These are phyloP conservation scores for Tylopilus subfusipes DNA, from an alignment of 768 basidiomycete species.

Conservation along the genomic window DNA sequence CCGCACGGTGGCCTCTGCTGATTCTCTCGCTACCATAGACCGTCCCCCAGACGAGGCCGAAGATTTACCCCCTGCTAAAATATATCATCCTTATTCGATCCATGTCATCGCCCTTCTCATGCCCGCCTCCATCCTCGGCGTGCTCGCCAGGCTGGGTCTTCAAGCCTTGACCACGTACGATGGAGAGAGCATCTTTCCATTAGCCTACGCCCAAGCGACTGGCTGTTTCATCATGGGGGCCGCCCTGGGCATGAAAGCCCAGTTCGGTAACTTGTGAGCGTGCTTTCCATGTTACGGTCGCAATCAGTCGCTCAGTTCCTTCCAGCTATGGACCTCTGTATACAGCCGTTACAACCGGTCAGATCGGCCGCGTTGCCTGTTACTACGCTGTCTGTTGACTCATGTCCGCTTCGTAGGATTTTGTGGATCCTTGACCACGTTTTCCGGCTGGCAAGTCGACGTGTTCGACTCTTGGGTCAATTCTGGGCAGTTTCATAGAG, in stretches of 20 bases:
- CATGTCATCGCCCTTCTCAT: conserved; percentile 69
- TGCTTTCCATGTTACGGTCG: conserved; percentile 4
- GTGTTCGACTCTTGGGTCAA: conserved; percentile 86
- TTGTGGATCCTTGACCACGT: conserved; percentile 95
- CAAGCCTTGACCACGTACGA: conserved; percentile 70
- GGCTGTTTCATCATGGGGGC: conserved; percentile 95
- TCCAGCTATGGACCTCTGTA: conserved; percentile 84
- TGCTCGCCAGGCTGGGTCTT: conserved; percentile 77
- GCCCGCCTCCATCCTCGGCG: conserved; percentile 82
- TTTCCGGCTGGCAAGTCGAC: conserved; percentile 93
- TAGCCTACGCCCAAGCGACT: conserved; percentile 80
- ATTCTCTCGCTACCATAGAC: conserved; percentile 42
- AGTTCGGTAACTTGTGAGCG: conserved; percentile 72
- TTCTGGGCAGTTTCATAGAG: conserved; percentile 46
- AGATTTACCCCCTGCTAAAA: conserved; percentile 32
- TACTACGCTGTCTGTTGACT: not conserved
- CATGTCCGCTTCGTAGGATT: conserved; percentile 51
- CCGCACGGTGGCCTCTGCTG: conserved; percentile 30
- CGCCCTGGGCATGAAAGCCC: conserved; percentile 62
- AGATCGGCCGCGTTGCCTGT: conserved; percentile 8
- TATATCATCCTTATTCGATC: conserved; percentile 53
- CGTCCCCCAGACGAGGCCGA: conserved; percentile 36
- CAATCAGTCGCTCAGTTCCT: conserved; percentile 4
- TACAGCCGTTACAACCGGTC: conserved; percentile 83
- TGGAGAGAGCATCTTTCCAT: conserved; percentile 71